Evolutionary conservation across 2,329 filamentous ascomycete genomes (phyloP).

Genomic region (Dryadomyces quercus-mongolicae): DNA sequence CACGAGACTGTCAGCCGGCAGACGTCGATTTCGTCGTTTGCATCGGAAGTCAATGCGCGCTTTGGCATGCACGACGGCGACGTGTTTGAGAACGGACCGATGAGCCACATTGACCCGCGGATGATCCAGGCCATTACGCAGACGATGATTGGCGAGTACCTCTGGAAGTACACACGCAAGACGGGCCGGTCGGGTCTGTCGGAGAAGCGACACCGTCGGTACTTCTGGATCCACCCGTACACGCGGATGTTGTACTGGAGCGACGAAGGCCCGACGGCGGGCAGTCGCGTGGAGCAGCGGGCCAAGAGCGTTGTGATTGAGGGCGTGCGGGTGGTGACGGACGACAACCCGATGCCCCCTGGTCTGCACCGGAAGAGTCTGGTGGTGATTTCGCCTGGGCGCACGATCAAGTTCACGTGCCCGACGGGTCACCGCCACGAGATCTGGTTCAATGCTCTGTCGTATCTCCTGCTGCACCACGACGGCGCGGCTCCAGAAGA

Average conservation of each 20-base stretch:
- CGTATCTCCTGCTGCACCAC: slow-evolving; percentile 77
- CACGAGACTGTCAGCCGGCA: slow-evolving; percentile 35
- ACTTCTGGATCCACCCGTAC: slow-evolving; percentile 99
- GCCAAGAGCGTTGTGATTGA: slow-evolving; percentile 91
- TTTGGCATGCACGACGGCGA: slow-evolving; percentile 62
- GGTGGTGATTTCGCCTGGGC: slow-evolving; percentile 77
- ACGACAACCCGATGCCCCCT: slow-evolving; percentile 91
- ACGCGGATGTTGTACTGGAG: slow-evolving; percentile 96
- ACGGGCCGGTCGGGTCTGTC: slow-evolving; percentile 82
- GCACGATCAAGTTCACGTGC: slow-evolving; percentile 87
- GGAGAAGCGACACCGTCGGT: slow-evolving; percentile 78
- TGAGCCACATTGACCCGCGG: slow-evolving; percentile 63
- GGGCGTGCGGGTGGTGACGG: slow-evolving; percentile 78
- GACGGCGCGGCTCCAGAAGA: slow-evolving; percentile 24
- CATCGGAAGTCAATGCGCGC: slow-evolving; percentile 79
- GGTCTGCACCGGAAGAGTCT: slow-evolving; percentile 91
- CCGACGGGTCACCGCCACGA: slow-evolving; percentile 89
- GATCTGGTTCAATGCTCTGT: slow-evolving; percentile 96
- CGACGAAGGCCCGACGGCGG: slow-evolving; percentile 70
- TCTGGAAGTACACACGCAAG: slow-evolving; percentile 98
- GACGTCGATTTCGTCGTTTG: slow-evolving; percentile 90
- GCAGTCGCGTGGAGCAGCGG: slow-evolving; percentile 60
- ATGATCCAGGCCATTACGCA: slow-evolving; percentile 99
- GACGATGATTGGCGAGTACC: slow-evolving; percentile 97
- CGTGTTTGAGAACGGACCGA: slow-evolving; percentile 32